Evolutionary conservation across 257 asterid genomes (phyloP).

Genomic region (Solanum dulcamara): DNA sequence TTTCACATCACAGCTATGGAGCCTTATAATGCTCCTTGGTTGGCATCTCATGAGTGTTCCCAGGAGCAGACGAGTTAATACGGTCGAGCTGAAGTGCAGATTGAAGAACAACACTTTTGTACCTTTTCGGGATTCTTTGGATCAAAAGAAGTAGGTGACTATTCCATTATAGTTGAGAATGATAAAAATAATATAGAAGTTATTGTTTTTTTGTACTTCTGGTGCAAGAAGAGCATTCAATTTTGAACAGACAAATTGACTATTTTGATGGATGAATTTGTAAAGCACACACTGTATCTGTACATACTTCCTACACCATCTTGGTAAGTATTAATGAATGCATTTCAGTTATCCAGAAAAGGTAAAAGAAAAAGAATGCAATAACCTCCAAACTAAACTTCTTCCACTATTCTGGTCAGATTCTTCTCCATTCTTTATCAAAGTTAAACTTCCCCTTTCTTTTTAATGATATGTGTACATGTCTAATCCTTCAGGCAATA

Average conservation of each 20-base stretch:
- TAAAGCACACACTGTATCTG: neutral
- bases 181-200: neutral
- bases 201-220: neutral
- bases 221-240: neutral
- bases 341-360: neutral
- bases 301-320: neutral
- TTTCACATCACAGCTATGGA: neutral
- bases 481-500: neutral
- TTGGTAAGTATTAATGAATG: neutral
- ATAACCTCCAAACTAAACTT: neutral
- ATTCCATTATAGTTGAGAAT: neutral
- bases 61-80: neutral
- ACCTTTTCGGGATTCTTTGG: neutral
- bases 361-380: neutral
- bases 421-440: neutral
- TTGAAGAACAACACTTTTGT: neutral
- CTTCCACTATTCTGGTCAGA: neutral
- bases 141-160: neutral
- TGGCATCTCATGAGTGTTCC: neutral
- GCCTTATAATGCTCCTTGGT: neutral
- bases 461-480: neutral
- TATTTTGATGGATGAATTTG: neutral
- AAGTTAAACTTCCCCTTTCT: neutral
- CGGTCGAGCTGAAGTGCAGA: neutral
- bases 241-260: neutral